Evolutionary conservation across 495 filamentous ascomycete genomes (phyloP).

Genomic region (Daldinia vernicosa): DNA sequence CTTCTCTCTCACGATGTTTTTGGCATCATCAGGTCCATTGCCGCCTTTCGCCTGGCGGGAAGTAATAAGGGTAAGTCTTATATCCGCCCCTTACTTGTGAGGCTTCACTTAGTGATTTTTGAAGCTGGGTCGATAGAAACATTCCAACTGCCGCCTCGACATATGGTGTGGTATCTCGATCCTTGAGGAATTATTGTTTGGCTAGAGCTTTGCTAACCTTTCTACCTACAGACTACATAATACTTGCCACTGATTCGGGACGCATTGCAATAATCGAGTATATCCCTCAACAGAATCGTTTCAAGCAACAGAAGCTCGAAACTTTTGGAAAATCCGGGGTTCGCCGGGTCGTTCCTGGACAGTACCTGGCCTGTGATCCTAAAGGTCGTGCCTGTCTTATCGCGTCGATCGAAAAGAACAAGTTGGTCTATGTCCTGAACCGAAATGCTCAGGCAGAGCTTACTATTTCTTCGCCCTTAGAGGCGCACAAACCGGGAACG

Average conservation of each 20-base stretch:
- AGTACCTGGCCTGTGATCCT: slow-evolving; percentile 93
- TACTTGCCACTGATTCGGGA: slow-evolving; percentile 93
- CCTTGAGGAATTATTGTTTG: not conserved
- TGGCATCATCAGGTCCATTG: slow-evolving; percentile 88
- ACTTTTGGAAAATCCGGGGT: slow-evolving; percentile 99
- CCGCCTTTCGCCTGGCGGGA: slow-evolving; percentile 88
- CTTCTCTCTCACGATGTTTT: slow-evolving; percentile 93
- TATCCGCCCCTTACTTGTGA: slow-evolving; percentile 53
- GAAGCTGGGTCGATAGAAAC: slow-evolving; percentile 66
- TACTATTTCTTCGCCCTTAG: slow-evolving; percentile 96
- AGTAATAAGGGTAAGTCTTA: slow-evolving; percentile 89
- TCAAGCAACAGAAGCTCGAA: slow-evolving; percentile 89
- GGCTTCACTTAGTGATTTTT: slow-evolving; percentile 93
- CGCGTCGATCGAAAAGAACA: slow-evolving; percentile 96
- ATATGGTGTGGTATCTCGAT: slow-evolving; percentile 40
- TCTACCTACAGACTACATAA: slow-evolving; percentile 82
- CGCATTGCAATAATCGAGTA: slow-evolving; percentile 96
- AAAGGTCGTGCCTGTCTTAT: slow-evolving; percentile 95
- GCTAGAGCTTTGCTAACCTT: slow-evolving; percentile 67
- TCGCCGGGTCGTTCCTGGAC: slow-evolving; percentile 90
- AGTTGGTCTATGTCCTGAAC: slow-evolving; percentile 98
- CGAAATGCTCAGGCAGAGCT: slow-evolving; percentile 92
- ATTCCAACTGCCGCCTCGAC: slow-evolving; percentile 53
- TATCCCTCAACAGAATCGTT: slow-evolving; percentile 82
- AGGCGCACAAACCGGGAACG: slow-evolving; percentile 95